These are phyloP conservation scores for Eudorina sp. DNA, from an alignment of 139 green algal species.

Conservation along the genomic window DNA sequence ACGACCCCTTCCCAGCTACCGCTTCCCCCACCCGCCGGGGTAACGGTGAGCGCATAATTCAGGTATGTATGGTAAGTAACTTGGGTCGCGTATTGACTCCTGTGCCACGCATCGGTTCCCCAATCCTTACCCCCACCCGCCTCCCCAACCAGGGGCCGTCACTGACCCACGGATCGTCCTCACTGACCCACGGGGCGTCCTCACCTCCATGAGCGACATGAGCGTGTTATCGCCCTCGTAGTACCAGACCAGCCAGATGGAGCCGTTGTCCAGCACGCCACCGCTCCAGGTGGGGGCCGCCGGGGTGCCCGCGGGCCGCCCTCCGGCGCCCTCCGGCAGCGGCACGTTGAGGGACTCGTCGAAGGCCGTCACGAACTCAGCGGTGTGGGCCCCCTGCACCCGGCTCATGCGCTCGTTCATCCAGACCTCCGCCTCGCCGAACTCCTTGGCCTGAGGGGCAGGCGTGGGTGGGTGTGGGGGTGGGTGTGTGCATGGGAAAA, in stretches of 20 bases:
- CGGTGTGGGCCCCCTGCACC: conserved; percentile 66
- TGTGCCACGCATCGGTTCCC: no score
- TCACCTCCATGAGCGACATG: conserved; percentile 74
- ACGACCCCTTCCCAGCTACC: no score
- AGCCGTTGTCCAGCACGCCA: conserved; percentile 17
- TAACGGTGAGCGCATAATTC: no score
- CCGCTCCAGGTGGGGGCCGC: not conserved
- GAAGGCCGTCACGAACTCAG: conserved; percentile 93
- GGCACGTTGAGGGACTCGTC: conserved; percentile 62
- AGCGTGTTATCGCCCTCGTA: conserved; percentile 88
- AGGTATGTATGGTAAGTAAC: no score
- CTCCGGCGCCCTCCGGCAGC: not conserved
- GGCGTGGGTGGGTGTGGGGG: conserved; percentile 50
- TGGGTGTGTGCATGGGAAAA: not conserved
- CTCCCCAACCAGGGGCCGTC: no score
- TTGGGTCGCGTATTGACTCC: no score
- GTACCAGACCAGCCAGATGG: conserved; percentile 83
- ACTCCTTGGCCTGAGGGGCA: conserved; percentile 93
- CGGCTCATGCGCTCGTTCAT: conserved; percentile 98
- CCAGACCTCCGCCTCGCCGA: conserved; percentile 97
- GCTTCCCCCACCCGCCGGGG: no score
- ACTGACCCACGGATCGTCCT: no score
- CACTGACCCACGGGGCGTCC: no score
- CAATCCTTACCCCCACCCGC: no score
- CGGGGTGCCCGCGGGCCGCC: not conserved